Conservation (phyloP, 2,329 filamentous ascomycete genomes). For the Botrytis porri region DNA sequence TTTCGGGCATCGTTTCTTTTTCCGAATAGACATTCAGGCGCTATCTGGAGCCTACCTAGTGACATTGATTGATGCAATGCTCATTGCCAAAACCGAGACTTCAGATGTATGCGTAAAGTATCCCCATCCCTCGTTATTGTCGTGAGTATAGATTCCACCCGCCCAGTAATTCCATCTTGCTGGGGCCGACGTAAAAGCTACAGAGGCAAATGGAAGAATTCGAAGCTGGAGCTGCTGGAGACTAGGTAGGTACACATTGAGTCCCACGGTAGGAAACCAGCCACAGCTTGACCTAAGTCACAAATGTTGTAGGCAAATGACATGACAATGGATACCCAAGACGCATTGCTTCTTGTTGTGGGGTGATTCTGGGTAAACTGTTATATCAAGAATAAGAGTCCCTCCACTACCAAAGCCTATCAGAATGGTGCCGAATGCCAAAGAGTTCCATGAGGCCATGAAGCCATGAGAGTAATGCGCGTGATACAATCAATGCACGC, state of each 20-base stretch:
- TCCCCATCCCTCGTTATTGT: constrained; percentile 55
- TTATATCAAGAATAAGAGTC: constrained; percentile 50
- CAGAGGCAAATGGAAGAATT: not conserved
- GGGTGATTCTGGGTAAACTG: constrained; percentile 37
- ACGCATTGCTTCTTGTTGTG: constrained; percentile 61
- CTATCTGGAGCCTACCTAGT: constrained; percentile 52
- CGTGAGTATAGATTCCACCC: constrained; percentile 43
- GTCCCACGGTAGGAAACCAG: constrained; percentile 35
- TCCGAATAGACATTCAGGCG: constrained; percentile 54
- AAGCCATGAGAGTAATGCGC: constrained; percentile 62
- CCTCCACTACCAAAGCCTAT: constrained; percentile 63
- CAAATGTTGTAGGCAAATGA: constrained; percentile 33
- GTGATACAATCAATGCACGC: constrained; percentile 64
- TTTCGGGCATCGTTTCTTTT: constrained; percentile 52
- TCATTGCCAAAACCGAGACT: constrained; percentile 52
- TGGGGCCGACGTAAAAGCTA: constrained; percentile 32
- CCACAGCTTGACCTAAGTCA: constrained; percentile 40
- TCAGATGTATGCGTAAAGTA: constrained; percentile 55
- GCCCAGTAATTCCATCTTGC: constrained; percentile 46
- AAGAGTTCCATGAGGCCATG: constrained; percentile 50
- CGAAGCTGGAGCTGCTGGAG: not conserved
- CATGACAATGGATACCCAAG: constrained; percentile 43
- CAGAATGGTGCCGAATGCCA: constrained; percentile 62
- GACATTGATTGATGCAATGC: constrained; percentile 50
- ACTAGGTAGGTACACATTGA: constrained; percentile 25